Conservation (phyloP, 164 flowering plant species). For the Macadamia tetraphylla region DNA sequence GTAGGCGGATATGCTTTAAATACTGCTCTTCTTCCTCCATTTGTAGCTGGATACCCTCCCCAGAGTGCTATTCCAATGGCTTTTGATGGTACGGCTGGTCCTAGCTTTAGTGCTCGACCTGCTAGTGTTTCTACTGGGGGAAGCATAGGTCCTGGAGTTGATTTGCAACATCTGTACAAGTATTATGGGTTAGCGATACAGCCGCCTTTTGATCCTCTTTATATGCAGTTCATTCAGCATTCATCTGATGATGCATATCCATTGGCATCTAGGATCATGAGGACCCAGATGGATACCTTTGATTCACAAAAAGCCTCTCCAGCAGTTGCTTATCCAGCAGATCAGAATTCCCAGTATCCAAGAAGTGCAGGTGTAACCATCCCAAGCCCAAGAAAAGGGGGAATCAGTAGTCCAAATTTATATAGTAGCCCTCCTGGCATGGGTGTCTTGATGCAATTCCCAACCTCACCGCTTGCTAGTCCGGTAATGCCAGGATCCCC, state of each 20-base stretch:
- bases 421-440: slow-evolving; percentile 48
- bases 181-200: slow-evolving; percentile 50
- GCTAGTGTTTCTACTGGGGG: slow-evolving; percentile 34
- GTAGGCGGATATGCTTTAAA: slow-evolving; percentile 55
- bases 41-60: slow-evolving; percentile 53
- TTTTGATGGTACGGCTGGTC: slow-evolving; percentile 39
- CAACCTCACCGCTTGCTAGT: slow-evolving; percentile 57
- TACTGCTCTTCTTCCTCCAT: slow-evolving; percentile 48
- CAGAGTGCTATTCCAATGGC: slow-evolving; percentile 44
- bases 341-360: slow-evolving; percentile 34
- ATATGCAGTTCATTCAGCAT: slow-evolving; percentile 57
- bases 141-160: slow-evolving; percentile 33
- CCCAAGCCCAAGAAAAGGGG: slow-evolving; percentile 37
- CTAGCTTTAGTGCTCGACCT: slow-evolving; percentile 32
- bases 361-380: slow-evolving; percentile 28
- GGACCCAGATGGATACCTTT: slow-evolving; percentile 24
- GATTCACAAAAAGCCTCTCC: slow-evolving; percentile 22
- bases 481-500: slow-evolving; percentile 68
- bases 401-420: slow-evolving; percentile 29
- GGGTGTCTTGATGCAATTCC: slow-evolving; percentile 53
- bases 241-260: slow-evolving; percentile 43
- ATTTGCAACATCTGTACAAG: slow-evolving; percentile 44
- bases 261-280: slow-evolving; percentile 19
- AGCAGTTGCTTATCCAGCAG: slow-evolving; percentile 27
- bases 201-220: slow-evolving; percentile 57